Evolutionary conservation across 805 yeast genomes (phyloP).

Genomic region (Ogataea kodamae): DNA sequence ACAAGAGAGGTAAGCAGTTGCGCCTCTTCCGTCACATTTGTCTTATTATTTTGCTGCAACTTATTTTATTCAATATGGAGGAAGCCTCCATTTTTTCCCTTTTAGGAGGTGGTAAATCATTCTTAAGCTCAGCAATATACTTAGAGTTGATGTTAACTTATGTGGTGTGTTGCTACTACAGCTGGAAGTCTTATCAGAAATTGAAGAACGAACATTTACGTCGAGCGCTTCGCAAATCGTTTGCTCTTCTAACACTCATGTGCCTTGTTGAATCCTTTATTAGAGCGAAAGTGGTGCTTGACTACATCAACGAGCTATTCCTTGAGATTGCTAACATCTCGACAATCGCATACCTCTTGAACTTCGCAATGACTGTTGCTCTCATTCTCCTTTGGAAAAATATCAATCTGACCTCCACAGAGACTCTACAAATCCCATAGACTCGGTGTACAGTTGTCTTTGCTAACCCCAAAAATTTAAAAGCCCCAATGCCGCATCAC

Average conservation of each 20-base stretch:
- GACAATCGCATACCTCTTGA: slow-evolving; percentile 24
- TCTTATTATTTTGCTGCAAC: slow-evolving; percentile 22
- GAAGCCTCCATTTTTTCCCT: slow-evolving; percentile 29
- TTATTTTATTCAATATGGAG: slow-evolving; percentile 30
- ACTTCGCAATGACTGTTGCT: slow-evolving; percentile 20
- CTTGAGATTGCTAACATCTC: slow-evolving; percentile 21
- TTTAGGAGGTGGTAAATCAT: slow-evolving; percentile 23
- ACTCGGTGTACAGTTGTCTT: slow-evolving; percentile 6
- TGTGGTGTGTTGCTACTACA: slow-evolving; percentile 16
- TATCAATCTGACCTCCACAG: slow-evolving; percentile 19
- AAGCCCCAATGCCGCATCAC: too few species aligned
- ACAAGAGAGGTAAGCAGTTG: slow-evolving; percentile 16
- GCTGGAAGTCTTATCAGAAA: slow-evolving; percentile 20
- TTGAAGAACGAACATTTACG: slow-evolving; percentile 19
- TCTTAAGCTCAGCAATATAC: slow-evolving; percentile 23
- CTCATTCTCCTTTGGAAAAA: slow-evolving; percentile 29
- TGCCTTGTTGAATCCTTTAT: slow-evolving; percentile 19
- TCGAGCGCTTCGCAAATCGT: slow-evolving; percentile 17
- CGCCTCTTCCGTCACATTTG: slow-evolving; percentile 21
- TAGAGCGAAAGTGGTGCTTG: slow-evolving; percentile 16
- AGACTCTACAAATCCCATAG: slow-evolving; percentile 2
- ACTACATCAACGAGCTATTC: slow-evolving; percentile 12
- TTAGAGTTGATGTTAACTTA: slow-evolving; percentile 22
- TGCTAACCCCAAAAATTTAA: too few species aligned
- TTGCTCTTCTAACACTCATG: slow-evolving; percentile 17